These are phyloP conservation scores for Kodamaea anthophila DNA, from an alignment of 1,139 yeast genomes.

Conservation along the genomic window DNA sequence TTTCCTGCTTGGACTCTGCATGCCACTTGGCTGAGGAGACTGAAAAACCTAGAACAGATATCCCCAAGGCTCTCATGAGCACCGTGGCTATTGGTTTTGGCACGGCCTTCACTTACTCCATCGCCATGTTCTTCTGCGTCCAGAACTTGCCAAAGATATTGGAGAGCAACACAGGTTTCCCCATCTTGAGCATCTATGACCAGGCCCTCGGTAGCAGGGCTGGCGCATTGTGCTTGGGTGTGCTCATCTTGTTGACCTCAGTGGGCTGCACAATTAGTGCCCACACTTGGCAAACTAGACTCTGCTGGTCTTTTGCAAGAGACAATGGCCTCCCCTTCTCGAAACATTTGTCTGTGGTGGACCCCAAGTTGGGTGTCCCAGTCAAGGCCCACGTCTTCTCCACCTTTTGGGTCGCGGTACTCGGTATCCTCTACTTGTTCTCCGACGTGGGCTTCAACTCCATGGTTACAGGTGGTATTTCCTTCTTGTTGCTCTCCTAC, in stretches of 20 bases:
- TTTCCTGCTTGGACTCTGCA: conserved; percentile 64
- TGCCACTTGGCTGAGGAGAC: conserved; percentile 70
- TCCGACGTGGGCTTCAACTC: conserved; percentile 42
- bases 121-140: conserved; percentile 59
- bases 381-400: conserved; percentile 41
- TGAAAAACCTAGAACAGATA: conserved; percentile 49
- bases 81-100: conserved; percentile 62
- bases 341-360: conserved; percentile 34
- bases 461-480: conserved; percentile 42
- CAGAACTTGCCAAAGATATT: conserved; percentile 43
- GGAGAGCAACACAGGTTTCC: conserved; percentile 49
- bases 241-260: conserved; percentile 54
- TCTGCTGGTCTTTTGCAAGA: conserved; percentile 74
- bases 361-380: conserved; percentile 40
- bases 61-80: conserved; percentile 58
- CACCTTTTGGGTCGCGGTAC: conserved; percentile 31
- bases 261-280: conserved; percentile 66
- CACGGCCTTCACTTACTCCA: conserved; percentile 54
- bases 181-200: conserved; percentile 55
- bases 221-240: conserved; percentile 57
- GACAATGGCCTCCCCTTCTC: conserved; percentile 48
- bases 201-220: conserved; percentile 51
- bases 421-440: conserved; percentile 37
- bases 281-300: conserved; percentile 72
- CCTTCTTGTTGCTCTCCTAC: conserved; percentile 38